These are phyloP conservation scores for Dactylellina leptospora DNA, from an alignment of 2,329 filamentous ascomycete species.

Conservation along the genomic window DNA sequence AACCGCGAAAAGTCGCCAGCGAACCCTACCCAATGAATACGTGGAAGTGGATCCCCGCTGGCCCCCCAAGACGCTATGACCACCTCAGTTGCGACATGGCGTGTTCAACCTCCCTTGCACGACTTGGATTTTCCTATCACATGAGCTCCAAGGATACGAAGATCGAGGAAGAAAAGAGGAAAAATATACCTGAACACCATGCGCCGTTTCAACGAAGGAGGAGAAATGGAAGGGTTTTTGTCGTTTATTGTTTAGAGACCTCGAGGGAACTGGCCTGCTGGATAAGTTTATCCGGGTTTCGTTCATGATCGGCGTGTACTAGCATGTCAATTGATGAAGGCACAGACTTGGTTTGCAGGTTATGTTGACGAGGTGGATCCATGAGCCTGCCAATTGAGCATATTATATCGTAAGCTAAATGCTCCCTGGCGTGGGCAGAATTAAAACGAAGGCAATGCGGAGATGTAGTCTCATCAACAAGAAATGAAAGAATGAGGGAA, in stretches of 20 bases:
- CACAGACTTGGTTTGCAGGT: slow-evolving; percentile 8
- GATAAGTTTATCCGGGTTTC: slow-evolving; percentile 39
- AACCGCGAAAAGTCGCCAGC: slow-evolving; percentile 8
- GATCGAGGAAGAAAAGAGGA: slow-evolving; percentile 11
- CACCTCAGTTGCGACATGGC: slow-evolving; percentile 29
- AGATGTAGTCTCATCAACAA: too few species aligned
- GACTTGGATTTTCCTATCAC: slow-evolving; percentile 51
- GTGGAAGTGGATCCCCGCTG: neutral
- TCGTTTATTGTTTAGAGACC: neutral
- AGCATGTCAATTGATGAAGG: slow-evolving; percentile 15
- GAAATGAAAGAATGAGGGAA: too few species aligned
- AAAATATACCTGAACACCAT: neutral
- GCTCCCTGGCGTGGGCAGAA: too few species aligned
- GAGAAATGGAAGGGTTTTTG: neutral
- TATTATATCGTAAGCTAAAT: slow-evolving; percentile 46
- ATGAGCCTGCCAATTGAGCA: slow-evolving; percentile 27
- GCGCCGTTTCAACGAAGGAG: slow-evolving; percentile 4
- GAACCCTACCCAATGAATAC: neutral
- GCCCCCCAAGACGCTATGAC: slow-evolving; percentile 39
- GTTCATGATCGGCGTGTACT: slow-evolving; percentile 25
- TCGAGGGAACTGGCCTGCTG: neutral
- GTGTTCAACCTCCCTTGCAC: slow-evolving; percentile 35
- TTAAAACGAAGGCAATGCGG: too few species aligned
- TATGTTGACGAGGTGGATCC: slow-evolving; percentile 42
- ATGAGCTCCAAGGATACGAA: slow-evolving; percentile 36